Base-by-base conservation (phyloP, 768 basidiomycete species). In the Lactifluus subvellereus region DNA sequence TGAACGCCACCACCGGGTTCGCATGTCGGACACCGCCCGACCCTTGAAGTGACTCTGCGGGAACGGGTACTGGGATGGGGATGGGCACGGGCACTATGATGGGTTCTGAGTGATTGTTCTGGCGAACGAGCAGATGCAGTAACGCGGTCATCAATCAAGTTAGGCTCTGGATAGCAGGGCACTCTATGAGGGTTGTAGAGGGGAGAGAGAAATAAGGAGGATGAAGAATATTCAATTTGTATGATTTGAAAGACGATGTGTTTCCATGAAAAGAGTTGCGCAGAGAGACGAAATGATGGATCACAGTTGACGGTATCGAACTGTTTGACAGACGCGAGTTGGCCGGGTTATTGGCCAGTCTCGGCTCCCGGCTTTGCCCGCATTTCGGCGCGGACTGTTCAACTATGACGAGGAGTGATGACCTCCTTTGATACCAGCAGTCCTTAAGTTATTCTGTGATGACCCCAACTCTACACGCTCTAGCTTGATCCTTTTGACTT, bases 1-100 rank as follows among this genome's bases (percentile, higher is more conserved):
- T 84, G 73, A 93, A 93, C 6, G 85, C 76, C 45, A 88, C 78
- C 65, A 85, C 83, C 6, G 88, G 80, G 71, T 75, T 87, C n/a
- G 71, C 75, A 69, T 76, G 75, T 63, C 75, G 77, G n/a, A 72
- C 71, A 38, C 54, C 40, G 11, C 18, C 37, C 20, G 49, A 20
- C 27, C 6, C 50, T 13, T 47, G 33, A 16, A 18, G 7, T 1
- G 45, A 11, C 42, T 30, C 56, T 13, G 11, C 22, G 2, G 30
- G 53, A 11, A n/a, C 48, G 6, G 54, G 54, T 7, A 48, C 18
- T 1, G 58, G 54, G 2, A 59, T 2, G 3, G 62, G 49, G 4
- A 64, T 6, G 0, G 58, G 63, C 1, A 54, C 27, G 3, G 57
- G 62, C 3, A 57, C 16, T n/a, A 62, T 7, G 33, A 59, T 47